Evolutionary conservation across 306 rosid genomes (phyloP).

Genomic region (Lathyrus sativus): DNA sequence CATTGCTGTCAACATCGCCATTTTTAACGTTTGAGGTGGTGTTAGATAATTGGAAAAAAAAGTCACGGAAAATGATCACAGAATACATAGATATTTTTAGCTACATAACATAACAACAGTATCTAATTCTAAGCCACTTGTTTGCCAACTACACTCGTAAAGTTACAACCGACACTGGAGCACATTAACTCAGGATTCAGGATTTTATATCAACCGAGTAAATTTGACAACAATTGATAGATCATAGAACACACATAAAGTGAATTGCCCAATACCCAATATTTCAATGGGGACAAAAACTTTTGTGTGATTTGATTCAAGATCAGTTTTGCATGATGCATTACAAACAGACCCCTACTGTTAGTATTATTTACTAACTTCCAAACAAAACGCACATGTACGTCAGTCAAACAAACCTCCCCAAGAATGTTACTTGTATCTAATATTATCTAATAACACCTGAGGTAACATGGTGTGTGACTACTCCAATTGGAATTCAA

Average conservation of each 20-base stretch:
- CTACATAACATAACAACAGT: background rate
- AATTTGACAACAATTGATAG: constrained; percentile 6
- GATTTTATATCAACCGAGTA: constrained; percentile 5
- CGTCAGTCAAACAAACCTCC: constrained; percentile 17
- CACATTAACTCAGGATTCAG: background rate
- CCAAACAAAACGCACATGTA: constrained; percentile 39
- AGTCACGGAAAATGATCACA: constrained; percentile 25
- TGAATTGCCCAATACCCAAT: constrained; percentile 21
- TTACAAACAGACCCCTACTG: constrained; percentile 7
- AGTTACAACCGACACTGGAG: constrained; percentile 20
- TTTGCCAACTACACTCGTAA: background rate
- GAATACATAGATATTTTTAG: constrained; percentile 7
- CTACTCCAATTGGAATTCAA: constrained; percentile 1
- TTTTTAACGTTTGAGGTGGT: background rate
- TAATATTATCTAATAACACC: background rate
- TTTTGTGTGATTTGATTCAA: constrained; percentile 21
- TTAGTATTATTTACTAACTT: constrained; percentile 24
- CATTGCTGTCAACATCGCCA: background rate
- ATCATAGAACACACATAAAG: constrained; percentile 19
- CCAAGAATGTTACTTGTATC: background rate
- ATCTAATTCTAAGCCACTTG: constrained; percentile 13
- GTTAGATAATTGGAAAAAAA: constrained; percentile 11
- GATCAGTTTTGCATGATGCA: constrained; percentile 27
- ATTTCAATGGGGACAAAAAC: constrained; percentile 27
- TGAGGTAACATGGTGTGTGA: constrained; percentile 22